Conservation (phyloP, 2,329 filamentous ascomycete genomes). For the Alternaria conjuncta region DNA sequence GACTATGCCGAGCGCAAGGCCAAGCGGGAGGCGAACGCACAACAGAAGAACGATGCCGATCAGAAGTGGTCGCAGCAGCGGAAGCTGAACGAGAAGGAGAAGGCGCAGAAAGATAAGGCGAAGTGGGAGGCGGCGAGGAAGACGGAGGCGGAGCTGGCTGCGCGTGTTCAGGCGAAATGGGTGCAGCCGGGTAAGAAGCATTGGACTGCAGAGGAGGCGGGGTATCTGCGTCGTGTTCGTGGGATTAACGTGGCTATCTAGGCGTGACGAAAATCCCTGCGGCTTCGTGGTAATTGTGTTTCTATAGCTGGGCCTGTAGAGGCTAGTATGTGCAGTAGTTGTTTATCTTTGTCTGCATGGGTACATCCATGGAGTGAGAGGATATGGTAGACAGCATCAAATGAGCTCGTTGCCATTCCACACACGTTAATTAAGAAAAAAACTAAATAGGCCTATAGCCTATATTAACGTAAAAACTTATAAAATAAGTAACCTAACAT, state of each 20-base stretch:
- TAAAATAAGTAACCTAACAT: too few relatives aligned
- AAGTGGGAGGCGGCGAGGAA: background rate
- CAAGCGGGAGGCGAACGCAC: background rate
- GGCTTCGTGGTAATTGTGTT: background rate
- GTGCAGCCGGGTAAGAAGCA: background rate
- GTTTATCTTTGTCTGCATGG: background rate
- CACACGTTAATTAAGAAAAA: too few relatives aligned
- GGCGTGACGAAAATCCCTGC: background rate
- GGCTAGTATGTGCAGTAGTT: background rate
- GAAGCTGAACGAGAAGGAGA: background rate
- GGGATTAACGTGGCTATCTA: background rate
- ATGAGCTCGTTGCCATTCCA: background rate
- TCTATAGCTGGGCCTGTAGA: background rate
- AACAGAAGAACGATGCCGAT: background rate
- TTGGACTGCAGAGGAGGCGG: background rate
- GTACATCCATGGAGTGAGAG: background rate
- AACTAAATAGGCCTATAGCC: too few relatives aligned
- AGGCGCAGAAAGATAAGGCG: background rate
- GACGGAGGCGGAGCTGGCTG: background rate
- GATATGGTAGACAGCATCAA: background rate
- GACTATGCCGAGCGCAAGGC: background rate
- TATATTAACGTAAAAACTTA: too few relatives aligned
- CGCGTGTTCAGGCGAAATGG: background rate
- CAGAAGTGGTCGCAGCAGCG: background rate
- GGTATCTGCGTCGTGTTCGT: background rate